Base-by-base conservation (phyloP, 2,329 filamentous ascomycete species). In the Xylariomycetidae sp. region DNA sequence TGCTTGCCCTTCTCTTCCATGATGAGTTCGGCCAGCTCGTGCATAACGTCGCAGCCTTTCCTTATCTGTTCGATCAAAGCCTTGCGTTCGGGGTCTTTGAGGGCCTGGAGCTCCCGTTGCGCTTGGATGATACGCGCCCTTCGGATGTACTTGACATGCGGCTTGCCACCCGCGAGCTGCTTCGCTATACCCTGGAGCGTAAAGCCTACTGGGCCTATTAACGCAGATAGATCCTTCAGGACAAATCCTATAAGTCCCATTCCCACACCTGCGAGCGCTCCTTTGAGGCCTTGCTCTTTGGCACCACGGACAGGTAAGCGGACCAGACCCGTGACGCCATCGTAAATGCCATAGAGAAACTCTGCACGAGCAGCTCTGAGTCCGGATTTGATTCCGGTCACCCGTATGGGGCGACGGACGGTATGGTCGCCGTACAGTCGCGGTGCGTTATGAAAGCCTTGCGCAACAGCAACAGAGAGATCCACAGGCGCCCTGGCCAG, bases 361-460 rank as follows among this genome's bases (percentile, higher is more conserved):
- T 82, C 79, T 38, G 70, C 61, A 5, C 76, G 64, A 0, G 77
- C 77, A 0, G 79, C 79, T 23, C 65, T 67, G 8, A 79, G 60
- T 1, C 80, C 81, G 2, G 77, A 82, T 31, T 68, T 65, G 37
- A 84, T 68, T 2, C 79, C 81, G 1, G 77, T 83, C 25, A 85
- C 73, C 6, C 76, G 69, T 2, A 68, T 68, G 1, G 77, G 76
- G 2, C 70, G 68, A 4, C 81, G 70, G 2, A 85, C 81, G 2
- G 79, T 84, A 30, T 76, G 70, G 46, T 85, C 81, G 10, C 79
- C 80, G 44, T 85, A 85, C 0, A 85, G 64, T 2, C 78, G 70
- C 2, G 80, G 80, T 0, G 77, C 78, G 43, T 85, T 85, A 52
- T 84, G 79, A 42, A 84, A 83, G 2, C 79, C 80, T 49, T 83